A percentile compares a stretch with the other conserved stretches of the same genome.
These are phyloP conservation scores for Cerioporus squamosus DNA, from an alignment of 1,284 basidiomycete genomes.

Conservation along the genomic window DNA sequence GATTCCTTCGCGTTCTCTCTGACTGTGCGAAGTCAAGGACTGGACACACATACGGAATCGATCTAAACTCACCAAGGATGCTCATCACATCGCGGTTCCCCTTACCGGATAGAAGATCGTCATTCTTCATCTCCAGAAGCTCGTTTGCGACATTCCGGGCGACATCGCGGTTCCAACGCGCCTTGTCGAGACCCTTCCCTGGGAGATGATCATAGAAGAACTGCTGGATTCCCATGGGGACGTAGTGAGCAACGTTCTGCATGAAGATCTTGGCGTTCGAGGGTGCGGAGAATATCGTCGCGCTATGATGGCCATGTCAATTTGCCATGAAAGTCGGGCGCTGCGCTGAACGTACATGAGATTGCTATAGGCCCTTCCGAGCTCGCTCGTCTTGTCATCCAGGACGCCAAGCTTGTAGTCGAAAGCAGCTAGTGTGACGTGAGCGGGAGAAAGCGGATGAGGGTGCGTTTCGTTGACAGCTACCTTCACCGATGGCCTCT, in stretches of 20 bases:
- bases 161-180: constrained; percentile 40
- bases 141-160: constrained; percentile 46
- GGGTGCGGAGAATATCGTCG: constrained; percentile 26
- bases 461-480: constrained; percentile 25
- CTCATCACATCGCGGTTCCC: constrained; percentile 45
- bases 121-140: constrained; percentile 45
- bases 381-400: constrained; percentile 31
- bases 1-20: constrained; percentile 55
- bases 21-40: constrained; percentile 39
- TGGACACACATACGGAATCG: neutral
- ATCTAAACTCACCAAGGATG: constrained; percentile 38
- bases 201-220: constrained; percentile 41
- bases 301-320: constrained; percentile 7
- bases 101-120: constrained; percentile 36
- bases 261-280: constrained; percentile 30
- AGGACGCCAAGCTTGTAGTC: constrained; percentile 38
- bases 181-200: constrained; percentile 39
- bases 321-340: neutral
- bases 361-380: constrained; percentile 34
- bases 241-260: constrained; percentile 29
- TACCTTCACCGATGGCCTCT: constrained; percentile 41
- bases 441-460: neutral
- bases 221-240: constrained; percentile 38
- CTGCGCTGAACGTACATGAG: constrained; percentile 32
- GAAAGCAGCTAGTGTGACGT: constrained; percentile 34